Evolutionary conservation across 2,329 filamentous ascomycete genomes (phyloP).

Genomic region (Pseudogymnoascus sp.): DNA sequence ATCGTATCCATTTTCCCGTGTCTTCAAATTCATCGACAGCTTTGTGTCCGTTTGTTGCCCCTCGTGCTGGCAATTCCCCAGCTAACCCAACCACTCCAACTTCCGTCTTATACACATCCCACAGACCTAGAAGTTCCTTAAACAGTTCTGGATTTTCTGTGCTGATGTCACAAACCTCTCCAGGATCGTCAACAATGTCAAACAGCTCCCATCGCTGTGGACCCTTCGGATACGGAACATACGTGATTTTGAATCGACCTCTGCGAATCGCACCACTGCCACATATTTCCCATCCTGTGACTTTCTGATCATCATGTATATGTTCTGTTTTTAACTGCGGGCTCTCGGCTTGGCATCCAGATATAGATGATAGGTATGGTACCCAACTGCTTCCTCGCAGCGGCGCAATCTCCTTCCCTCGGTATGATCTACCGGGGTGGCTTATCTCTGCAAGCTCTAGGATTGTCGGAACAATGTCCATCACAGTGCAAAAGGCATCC

Average conservation of each 20-base stretch:
- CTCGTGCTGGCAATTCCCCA: not conserved
- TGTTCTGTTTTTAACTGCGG: not conserved
- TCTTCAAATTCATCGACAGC: conserved; percentile 16
- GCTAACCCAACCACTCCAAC: not conserved
- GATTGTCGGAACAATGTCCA: conserved; percentile 31
- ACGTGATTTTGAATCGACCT: not conserved
- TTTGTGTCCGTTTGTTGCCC: not conserved
- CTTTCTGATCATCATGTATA: conserved; percentile 3
- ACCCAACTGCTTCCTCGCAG: conserved; percentile 28
- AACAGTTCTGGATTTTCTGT: conserved; percentile 27
- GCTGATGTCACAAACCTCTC: conserved; percentile 35
- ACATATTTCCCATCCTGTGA: conserved; percentile 11
- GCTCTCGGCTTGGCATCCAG: not conserved
- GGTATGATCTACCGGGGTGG: conserved; percentile 25
- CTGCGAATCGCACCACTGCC: not conserved
- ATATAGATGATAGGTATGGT: not conserved
- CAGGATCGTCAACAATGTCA: conserved; percentile 37
- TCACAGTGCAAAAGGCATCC: conserved; percentile 30
- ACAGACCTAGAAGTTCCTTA: conserved; percentile 28
- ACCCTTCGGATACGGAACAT: conserved; percentile 38
- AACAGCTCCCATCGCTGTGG: conserved; percentile 43
- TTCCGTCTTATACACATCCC: conserved; percentile 28
- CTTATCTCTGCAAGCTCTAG: conserved; percentile 28
- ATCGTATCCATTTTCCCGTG: conserved; percentile 17
- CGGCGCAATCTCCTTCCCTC: conserved; percentile 25